Base-by-base conservation (phyloP, 768 basidiomycete species). In the Phaffia australis region DNA sequence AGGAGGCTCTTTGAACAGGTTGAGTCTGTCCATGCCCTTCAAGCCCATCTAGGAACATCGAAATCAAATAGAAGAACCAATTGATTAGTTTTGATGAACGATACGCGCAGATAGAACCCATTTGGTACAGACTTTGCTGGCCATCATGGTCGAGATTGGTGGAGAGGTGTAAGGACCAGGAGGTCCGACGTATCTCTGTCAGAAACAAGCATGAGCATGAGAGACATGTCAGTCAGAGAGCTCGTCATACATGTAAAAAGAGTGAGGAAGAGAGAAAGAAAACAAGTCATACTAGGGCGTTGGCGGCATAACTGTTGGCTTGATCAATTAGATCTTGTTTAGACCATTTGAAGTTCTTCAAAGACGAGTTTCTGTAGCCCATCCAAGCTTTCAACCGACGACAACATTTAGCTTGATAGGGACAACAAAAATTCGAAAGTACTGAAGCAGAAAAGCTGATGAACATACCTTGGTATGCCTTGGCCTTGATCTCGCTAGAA, bases 341-440 rank as follows among this genome's bases (percentile, higher is more conserved):
- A 14, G 74, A 76, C 79, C 80, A 81, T 51, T 75, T 72, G 63
- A 82, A 62, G 9, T 68, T 60, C 70, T 76, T 80, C 42, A 76
- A 55, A 56, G 74, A 75, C 4, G 76, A 73, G 23, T 81, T 80
- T 73, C 84, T 84, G 73, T 82, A 85, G 16, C 84, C 84, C 52
- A 85, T 73, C 78, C 71, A 72, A 15, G 75, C 79, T 42, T 78
- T 85, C 85, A 0, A 81, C 80, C 59, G 25, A 4, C 32, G 18
- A 56, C 23, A 42, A 47, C 19, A 11, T 19, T 5, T 25, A 25
- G 0, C 46, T 52, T 47, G 52, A 8, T 27, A 47, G 54, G 1
- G 47, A 21, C 30, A n/a, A n/a, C n/a, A n/a, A n/a, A n/a, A 46
- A 30, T 42, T 18, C 5, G 18, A 60, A 49, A 4, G 42, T 14